A percentile compares a stretch with the other conserved stretches of the same genome.
Conservation (phyloP, 495 filamentous ascomycete species). For the Annulohypoxylon moriforme region DNA sequence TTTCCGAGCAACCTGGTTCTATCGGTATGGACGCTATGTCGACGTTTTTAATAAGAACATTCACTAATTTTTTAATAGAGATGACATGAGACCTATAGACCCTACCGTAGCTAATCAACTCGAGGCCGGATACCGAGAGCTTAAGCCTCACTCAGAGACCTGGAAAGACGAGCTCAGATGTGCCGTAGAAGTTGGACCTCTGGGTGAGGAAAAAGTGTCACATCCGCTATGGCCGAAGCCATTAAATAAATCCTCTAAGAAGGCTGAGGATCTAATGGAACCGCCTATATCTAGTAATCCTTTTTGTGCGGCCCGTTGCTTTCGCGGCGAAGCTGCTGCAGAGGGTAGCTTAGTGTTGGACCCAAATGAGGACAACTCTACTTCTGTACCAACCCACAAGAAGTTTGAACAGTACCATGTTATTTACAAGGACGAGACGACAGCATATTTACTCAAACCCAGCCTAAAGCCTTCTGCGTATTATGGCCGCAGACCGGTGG, state of each 20-base stretch:
- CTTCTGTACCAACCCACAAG: constrained; percentile 45
- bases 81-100: constrained; percentile 91
- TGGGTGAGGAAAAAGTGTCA: constrained; percentile 89
- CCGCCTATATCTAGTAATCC: constrained; percentile 64
- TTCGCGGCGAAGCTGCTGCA: constrained; percentile 65
- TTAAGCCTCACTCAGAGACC: constrained; percentile 90
- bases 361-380: constrained; percentile 52
- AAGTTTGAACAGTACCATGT: constrained; percentile 77
- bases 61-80: constrained; percentile 51
- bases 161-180: constrained; percentile 94
- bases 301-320: constrained; percentile 65
- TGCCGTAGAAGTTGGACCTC: constrained; percentile 88
- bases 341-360: constrained; percentile 60
- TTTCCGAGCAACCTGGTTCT: constrained; percentile 94
- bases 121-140: constrained; percentile 85
- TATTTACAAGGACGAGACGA: constrained; percentile 79
- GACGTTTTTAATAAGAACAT: neutral
- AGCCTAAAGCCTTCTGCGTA: constrained; percentile 83
- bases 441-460: constrained; percentile 83
- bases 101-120: constrained; percentile 90
- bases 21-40: constrained; percentile 60
- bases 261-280: constrained; percentile 51
- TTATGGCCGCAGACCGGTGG: constrained; percentile 79
- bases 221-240: constrained; percentile 81
- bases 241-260: constrained; percentile 54